A percentile compares a stretch with the other conserved stretches of the same genome.
These are phyloP conservation scores for Helichrysum umbraculigerum DNA, from an alignment of 129 eudicot genomes.

Conservation along the genomic window DNA sequence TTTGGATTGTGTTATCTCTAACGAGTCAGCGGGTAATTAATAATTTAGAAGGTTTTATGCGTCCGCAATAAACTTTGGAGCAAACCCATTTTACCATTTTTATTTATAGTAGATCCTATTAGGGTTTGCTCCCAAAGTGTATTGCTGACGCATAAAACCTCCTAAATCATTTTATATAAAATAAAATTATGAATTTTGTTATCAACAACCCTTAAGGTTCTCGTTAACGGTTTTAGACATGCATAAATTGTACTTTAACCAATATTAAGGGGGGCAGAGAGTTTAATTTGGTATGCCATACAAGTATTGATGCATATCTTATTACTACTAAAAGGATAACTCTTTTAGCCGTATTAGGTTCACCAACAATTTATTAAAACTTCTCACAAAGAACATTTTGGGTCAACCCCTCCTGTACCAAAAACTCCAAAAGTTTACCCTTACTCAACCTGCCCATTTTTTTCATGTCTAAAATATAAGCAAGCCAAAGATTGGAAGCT, in stretches of 20 bases:
- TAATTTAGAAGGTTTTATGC: no score
- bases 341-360: not conserved
- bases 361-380: not conserved
- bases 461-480: not conserved
- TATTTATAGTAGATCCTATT: no score
- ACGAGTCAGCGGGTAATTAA: not conserved
- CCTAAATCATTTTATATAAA: not conserved
- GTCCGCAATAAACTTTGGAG: no score
- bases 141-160: not conserved
- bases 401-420: not conserved
- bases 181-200: no score
- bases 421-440: not conserved
- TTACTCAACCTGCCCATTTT: not conserved
- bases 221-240: no score
- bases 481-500: constrained; percentile 21
- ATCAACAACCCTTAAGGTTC: no score
- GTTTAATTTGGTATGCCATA: no score
- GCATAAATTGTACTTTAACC: no score
- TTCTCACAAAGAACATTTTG: not conserved
- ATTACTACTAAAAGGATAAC: not conserved
- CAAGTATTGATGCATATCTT: no score
- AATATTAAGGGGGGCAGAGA: no score
- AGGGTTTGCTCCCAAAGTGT: no score
- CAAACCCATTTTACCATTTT: no score
- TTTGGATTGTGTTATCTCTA: not conserved